Evolutionary conservation across 257 asterid species (phyloP).

Genomic region (Verbena officinalis): DNA sequence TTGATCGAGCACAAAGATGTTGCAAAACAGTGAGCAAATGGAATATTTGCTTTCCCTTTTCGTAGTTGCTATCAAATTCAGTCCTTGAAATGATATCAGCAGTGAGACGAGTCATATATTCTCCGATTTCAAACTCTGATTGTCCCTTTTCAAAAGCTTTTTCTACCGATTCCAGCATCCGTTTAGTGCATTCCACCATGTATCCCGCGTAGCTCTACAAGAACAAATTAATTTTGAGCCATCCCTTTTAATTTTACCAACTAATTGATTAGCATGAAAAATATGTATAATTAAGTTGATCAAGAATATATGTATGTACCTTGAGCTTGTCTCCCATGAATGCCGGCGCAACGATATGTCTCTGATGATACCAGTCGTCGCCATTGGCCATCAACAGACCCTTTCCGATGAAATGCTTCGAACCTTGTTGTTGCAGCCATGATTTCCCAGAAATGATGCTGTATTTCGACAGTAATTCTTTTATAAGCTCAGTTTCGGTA

Average conservation of each 20-base stretch:
- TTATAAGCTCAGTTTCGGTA: conserved; percentile 64
- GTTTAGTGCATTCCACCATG: conserved; percentile 79
- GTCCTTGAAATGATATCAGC: conserved; percentile 92
- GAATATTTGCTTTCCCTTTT: conserved; percentile 80
- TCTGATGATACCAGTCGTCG: conserved; percentile 78
- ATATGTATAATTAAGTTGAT: no score
- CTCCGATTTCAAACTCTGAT: conserved; percentile 75
- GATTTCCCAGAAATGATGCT: conserved; percentile 76
- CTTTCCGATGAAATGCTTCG: conserved; percentile 80
- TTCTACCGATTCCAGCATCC: conserved; percentile 56
- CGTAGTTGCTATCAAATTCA: conserved; percentile 72
- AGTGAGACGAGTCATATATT: conserved; percentile 71
- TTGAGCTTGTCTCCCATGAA: conserved; percentile 83
- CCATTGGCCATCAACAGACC: conserved; percentile 97
- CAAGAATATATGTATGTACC: conserved; percentile 37
- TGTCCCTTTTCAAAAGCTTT: conserved; percentile 45
- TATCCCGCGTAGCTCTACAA: conserved; percentile 70
- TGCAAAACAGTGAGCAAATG: conserved; percentile 61
- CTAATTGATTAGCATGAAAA: no score
- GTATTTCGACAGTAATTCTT: conserved; percentile 70
- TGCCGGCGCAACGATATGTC: conserved; percentile 92
- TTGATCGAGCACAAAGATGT: conserved; percentile 61
- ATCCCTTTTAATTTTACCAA: no score
- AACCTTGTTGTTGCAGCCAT: conserved; percentile 84
- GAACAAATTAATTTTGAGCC: background rate